Percentiles rank a stretch among this genome's conserved stretches.
phyloP scores from a whole-genome alignment of 495 filamentous ascomycete genomes.

The Hyaloscypha variabilis region DNA sequence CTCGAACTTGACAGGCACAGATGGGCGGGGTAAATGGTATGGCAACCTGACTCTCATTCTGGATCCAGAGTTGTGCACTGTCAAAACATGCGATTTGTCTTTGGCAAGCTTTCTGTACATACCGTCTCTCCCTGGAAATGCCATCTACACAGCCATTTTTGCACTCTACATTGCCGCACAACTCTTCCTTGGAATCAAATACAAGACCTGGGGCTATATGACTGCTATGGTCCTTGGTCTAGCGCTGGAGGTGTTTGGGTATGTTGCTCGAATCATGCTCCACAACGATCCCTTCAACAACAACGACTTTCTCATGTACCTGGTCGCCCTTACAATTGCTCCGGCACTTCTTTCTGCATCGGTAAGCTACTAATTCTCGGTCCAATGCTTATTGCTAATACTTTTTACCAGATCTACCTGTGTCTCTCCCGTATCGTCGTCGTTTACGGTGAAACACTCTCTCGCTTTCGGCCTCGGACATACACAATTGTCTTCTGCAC shows the following conservation, averaged over 20 bases:
- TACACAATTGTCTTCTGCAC: constrained; percentile 56
- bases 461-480: constrained; percentile 49
- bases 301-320: constrained; percentile 41
- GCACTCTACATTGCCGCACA: constrained; percentile 30
- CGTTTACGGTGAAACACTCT: constrained; percentile 49
- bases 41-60: constrained; percentile 26
- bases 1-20: constrained; percentile 12
- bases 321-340: constrained; percentile 55
- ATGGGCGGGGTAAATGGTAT: constrained; percentile 11
- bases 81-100: constrained; percentile 40
- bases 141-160: constrained; percentile 32
- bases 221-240: constrained; percentile 40
- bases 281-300: constrained; percentile 42
- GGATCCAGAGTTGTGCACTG: constrained; percentile 26
- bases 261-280: constrained; percentile 42
- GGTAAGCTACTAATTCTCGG: no score
- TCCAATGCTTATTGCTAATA: no score
- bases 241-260: constrained; percentile 43
- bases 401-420: constrained; percentile 59
- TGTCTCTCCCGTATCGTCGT: constrained; percentile 56
- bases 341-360: constrained; percentile 58
- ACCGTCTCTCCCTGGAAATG: not conserved
- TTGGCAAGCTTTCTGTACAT: constrained; percentile 26
- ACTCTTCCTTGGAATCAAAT: constrained; percentile 24
- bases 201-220: constrained; percentile 41